phyloP scores from a whole-genome alignment of 2,329 filamentous ascomycete species.

The Diplodia corticola region DNA sequence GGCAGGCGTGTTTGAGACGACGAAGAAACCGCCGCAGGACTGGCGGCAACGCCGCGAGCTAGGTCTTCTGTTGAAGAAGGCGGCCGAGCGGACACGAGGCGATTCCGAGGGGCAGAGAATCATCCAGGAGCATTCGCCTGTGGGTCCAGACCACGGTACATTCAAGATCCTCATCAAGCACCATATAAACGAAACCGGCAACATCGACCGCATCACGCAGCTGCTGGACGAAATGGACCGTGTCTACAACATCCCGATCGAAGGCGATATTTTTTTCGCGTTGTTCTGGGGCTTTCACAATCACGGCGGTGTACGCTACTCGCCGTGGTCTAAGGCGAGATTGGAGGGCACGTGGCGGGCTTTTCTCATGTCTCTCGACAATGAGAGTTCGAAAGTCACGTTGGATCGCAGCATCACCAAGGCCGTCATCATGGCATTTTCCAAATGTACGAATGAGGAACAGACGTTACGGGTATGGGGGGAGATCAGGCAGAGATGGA shows the following conservation, averaged over 20 bases:
- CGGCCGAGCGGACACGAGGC: conserved; percentile 42
- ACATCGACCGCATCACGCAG: conserved; percentile 68
- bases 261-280: conserved; percentile 75
- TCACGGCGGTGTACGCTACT: conserved; percentile 67
- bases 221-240: conserved; percentile 79
- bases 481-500: conserved; percentile 44
- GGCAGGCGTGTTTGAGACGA: conserved; percentile 37
- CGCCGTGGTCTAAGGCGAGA: conserved; percentile 70
- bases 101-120: conserved; percentile 51
- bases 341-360: conserved; percentile 68
- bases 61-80: conserved; percentile 50
- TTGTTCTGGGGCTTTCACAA: conserved; percentile 79
- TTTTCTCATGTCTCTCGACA: conserved; percentile 43
- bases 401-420: conserved; percentile 56
- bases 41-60: conserved; percentile 48
- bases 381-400: conserved; percentile 29
- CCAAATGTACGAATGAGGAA: conserved; percentile 56
- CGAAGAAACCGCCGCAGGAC: conserved; percentile 34
- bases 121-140: conserved; percentile 65
- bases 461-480: conserved; percentile 58
- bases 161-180: conserved; percentile 79
- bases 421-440: conserved; percentile 64
- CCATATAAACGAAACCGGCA: conserved; percentile 66
- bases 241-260: conserved; percentile 62
- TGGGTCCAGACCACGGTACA: conserved; percentile 74